These are phyloP conservation scores for Fusarium abutilonis DNA, from an alignment of 2,329 filamentous ascomycete species.

Conservation along the genomic window DNA sequence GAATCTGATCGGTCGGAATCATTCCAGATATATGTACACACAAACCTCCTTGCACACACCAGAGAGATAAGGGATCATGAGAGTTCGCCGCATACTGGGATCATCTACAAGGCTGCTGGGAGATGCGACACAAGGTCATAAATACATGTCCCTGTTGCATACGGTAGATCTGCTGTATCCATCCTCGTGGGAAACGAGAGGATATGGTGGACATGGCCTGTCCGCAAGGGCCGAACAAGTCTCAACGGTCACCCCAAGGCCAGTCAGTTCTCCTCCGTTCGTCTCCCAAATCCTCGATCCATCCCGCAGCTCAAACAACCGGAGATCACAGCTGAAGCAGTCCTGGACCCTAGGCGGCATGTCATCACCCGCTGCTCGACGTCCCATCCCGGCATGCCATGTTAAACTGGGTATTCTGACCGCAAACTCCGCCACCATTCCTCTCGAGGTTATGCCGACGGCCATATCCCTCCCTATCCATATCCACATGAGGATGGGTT, in stretches of 20 bases:
- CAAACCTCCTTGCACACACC: background rate
- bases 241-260: constrained; percentile 19
- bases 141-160: constrained; percentile 32
- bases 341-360: constrained; percentile 26
- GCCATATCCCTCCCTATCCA: constrained; percentile 16
- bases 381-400: background rate
- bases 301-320: constrained; percentile 28
- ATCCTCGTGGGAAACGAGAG: constrained; percentile 37
- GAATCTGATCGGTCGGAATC: constrained; percentile 3
- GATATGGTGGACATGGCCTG: constrained; percentile 3
- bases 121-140: constrained; percentile 42
- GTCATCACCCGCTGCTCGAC: constrained; percentile 2
- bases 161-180: constrained; percentile 42
- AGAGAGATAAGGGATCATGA: background rate
- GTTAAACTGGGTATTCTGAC: constrained; percentile 4
- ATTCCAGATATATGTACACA: background rate
- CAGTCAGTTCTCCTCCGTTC: constrained; percentile 17
- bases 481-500: constrained; percentile 20
- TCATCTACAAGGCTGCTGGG: constrained; percentile 41
- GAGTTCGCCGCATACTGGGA: constrained; percentile 25
- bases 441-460: constrained; percentile 29
- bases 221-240: constrained; percentile 11
- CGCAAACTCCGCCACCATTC: constrained; percentile 27
- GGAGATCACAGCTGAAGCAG: constrained; percentile 27
- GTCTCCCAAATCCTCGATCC: constrained; percentile 31